These are phyloP conservation scores for Westerdykella sp. DNA, from an alignment of 2,329 filamentous ascomycete species.

Conservation along the genomic window DNA sequence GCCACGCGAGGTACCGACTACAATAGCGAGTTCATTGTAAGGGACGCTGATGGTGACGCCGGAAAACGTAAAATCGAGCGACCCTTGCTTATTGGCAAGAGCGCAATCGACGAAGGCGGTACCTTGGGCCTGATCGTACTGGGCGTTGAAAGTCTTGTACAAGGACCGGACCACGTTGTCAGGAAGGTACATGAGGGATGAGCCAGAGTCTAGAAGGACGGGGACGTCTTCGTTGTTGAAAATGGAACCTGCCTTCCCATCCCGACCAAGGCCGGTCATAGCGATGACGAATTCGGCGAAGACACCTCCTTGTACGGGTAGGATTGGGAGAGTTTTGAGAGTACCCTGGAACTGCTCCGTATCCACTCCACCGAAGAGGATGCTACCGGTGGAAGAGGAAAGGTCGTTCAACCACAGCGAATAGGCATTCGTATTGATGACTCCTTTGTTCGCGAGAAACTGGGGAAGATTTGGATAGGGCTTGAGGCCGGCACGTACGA, in stretches of 20 bases:
- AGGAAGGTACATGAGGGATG: slow-evolving; percentile 66
- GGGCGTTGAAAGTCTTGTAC: slow-evolving; percentile 38
- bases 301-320: slow-evolving; percentile 39
- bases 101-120: slow-evolving; percentile 51
- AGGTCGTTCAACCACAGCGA: slow-evolving; percentile 60
- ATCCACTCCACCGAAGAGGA: slow-evolving; percentile 78
- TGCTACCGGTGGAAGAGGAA: slow-evolving; percentile 59
- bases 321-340: slow-evolving; percentile 56
- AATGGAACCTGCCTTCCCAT: slow-evolving; percentile 40
- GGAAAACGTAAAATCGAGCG: slow-evolving; percentile 54
- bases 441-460: slow-evolving; percentile 55
- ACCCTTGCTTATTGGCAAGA: slow-evolving; percentile 43
- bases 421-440: slow-evolving; percentile 60
- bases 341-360: slow-evolving; percentile 64
- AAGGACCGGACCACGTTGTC: slow-evolving; percentile 48
- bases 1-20: slow-evolving; percentile 40
- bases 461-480: slow-evolving; percentile 58
- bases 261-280: slow-evolving; percentile 43
- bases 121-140: slow-evolving; percentile 37
- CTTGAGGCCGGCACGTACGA: slow-evolving; percentile 48
- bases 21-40: slow-evolving; percentile 52
- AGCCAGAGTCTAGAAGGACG: slow-evolving; percentile 68
- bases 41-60: slow-evolving; percentile 50
- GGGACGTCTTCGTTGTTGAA: slow-evolving; percentile 41
- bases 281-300: slow-evolving; percentile 52